Conservation (phyloP, 768 basidiomycete species). For the Cyclocybe cylindracea region DNA sequence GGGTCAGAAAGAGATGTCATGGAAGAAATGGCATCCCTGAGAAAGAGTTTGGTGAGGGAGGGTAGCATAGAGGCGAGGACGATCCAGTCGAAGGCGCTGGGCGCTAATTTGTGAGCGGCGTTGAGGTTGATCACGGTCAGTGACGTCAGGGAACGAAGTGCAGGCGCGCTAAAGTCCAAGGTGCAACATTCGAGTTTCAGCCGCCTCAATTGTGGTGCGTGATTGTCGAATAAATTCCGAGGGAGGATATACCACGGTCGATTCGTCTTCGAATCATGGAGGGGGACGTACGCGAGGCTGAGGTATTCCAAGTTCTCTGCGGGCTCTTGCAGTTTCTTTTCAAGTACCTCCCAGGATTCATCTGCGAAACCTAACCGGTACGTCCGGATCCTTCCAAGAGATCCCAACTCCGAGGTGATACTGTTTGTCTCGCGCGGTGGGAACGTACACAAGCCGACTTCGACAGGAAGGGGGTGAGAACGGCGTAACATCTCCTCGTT, state of each 20-base stretch:
- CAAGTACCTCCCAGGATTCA: slow-evolving; percentile 11
- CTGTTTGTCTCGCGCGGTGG: background rate
- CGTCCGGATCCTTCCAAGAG: slow-evolving; percentile 14
- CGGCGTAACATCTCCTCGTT: slow-evolving; percentile 19
- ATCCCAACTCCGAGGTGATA: slow-evolving; percentile 10
- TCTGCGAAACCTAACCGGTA: slow-evolving; percentile 13
- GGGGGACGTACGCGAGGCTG: slow-evolving; percentile 6
- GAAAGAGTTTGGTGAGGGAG: slow-evolving; percentile 6
- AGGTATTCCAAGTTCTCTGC: slow-evolving; percentile 12
- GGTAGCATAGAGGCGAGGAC: slow-evolving; percentile 12
- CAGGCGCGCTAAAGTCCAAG: slow-evolving; percentile 12
- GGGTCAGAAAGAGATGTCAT: background rate
- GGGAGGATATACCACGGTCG: slow-evolving; percentile 8
- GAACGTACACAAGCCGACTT: slow-evolving; percentile 4
- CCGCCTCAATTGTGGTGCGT: slow-evolving; percentile 13
- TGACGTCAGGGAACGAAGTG: slow-evolving; percentile 10
- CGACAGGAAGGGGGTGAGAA: slow-evolving; percentile 16
- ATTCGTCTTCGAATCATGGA: background rate
- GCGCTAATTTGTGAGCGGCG: slow-evolving; percentile 4
- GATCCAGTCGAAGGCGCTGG: slow-evolving; percentile 17
- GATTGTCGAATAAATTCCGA: slow-evolving; percentile 6
- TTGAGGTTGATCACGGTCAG: slow-evolving; percentile 13
- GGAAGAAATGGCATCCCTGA: slow-evolving; percentile 15
- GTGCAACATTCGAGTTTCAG: slow-evolving; percentile 15
- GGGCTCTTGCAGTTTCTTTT: slow-evolving; percentile 6